Percentiles rank a stretch among this genome's conserved stretches.
phyloP scores from a whole-genome alignment of 805 yeast genomes.

The Suhomyces sp. region DNA sequence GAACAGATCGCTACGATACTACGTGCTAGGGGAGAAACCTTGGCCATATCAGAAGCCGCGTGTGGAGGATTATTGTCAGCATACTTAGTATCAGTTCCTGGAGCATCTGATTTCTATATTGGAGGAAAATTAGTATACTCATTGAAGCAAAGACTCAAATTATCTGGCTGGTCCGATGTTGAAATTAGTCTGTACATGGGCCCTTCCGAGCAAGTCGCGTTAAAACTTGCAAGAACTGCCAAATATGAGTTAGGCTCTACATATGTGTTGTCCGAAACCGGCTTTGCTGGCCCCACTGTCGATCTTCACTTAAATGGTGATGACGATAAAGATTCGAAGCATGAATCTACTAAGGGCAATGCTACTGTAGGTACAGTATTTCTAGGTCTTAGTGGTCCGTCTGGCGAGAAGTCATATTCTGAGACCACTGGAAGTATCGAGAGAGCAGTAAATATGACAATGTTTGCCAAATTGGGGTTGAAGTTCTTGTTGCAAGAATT shows the following conservation, averaged over 20 bases:
- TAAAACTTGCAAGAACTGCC: slow-evolving; percentile 73
- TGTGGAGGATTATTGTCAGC: slow-evolving; percentile 87
- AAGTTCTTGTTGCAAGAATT: slow-evolving; percentile 55
- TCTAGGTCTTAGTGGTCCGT: slow-evolving; percentile 68
- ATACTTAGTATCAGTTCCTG: slow-evolving; percentile 76
- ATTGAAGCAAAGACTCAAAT: slow-evolving; percentile 65
- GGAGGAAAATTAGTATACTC: slow-evolving; percentile 84
- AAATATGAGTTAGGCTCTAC: slow-evolving; percentile 80
- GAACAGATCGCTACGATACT: slow-evolving; percentile 56
- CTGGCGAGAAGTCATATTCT: slow-evolving; percentile 47
- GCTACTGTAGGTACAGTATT: slow-evolving; percentile 63
- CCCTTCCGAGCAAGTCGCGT: slow-evolving; percentile 72
- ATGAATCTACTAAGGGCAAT: not conserved
- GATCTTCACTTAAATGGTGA: slow-evolving; percentile 37
- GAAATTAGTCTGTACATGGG: slow-evolving; percentile 77
- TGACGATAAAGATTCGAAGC: slow-evolving; percentile 17
- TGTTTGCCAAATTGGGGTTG: slow-evolving; percentile 67
- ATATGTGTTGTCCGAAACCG: slow-evolving; percentile 79
- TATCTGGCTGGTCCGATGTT: slow-evolving; percentile 73
- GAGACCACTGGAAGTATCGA: slow-evolving; percentile 47
- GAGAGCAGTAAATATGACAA: slow-evolving; percentile 69
- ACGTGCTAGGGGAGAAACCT: slow-evolving; percentile 52
- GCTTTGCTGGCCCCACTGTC: slow-evolving; percentile 76
- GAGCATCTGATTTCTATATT: slow-evolving; percentile 78
- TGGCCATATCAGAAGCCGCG: slow-evolving; percentile 83